Evolutionary conservation across 1,139 yeast species (phyloP).

Genomic region (Hemisphaericaspora subhashii): DNA sequence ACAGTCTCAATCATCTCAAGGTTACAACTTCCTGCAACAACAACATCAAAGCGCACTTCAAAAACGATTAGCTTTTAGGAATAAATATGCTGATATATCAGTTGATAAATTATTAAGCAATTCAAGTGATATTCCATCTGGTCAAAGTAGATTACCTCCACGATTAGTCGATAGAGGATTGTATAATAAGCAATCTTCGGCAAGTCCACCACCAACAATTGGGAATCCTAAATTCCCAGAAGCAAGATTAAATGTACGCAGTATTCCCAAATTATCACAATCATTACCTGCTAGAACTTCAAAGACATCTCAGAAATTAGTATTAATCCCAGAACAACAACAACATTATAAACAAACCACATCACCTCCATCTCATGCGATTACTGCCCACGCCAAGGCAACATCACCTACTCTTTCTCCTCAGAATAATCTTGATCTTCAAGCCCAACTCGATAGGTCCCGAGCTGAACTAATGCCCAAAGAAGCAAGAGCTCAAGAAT

Average conservation of each 20-base stretch:
- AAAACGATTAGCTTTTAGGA: conserved; percentile 30
- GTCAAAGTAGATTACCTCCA: conserved; percentile 54
- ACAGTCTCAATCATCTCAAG: conserved; percentile 12
- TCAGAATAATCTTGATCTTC: conserved; percentile 22
- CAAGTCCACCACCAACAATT: conserved; percentile 8
- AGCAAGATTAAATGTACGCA: conserved; percentile 29
- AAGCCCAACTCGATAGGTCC: conserved; percentile 46
- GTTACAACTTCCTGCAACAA: conserved; percentile 17
- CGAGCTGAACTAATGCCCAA: conserved; percentile 71
- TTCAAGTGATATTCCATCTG: conserved; percentile 84
- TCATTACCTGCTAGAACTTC: conserved; percentile 84
- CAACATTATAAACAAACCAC: conserved; percentile 7
- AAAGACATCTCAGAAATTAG: conserved; percentile 81
- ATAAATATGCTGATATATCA: conserved; percentile 66
- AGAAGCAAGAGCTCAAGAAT: conserved; percentile 64
- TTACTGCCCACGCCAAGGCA: conserved; percentile 1
- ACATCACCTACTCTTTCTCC: conserved; percentile 14
- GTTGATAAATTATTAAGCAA: conserved; percentile 71
- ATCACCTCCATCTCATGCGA: conserved; percentile 4
- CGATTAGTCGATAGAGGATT: conserved; percentile 17
- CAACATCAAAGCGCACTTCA: conserved; percentile 25
- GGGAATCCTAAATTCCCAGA: conserved; percentile 10
- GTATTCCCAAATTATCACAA: conserved; percentile 59
- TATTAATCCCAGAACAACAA: conserved; percentile 74
- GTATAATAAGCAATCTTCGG: conserved; percentile 4